These are phyloP conservation scores for Capsicum pubescens DNA, from an alignment of 257 asterid genomes.

Conservation along the genomic window DNA sequence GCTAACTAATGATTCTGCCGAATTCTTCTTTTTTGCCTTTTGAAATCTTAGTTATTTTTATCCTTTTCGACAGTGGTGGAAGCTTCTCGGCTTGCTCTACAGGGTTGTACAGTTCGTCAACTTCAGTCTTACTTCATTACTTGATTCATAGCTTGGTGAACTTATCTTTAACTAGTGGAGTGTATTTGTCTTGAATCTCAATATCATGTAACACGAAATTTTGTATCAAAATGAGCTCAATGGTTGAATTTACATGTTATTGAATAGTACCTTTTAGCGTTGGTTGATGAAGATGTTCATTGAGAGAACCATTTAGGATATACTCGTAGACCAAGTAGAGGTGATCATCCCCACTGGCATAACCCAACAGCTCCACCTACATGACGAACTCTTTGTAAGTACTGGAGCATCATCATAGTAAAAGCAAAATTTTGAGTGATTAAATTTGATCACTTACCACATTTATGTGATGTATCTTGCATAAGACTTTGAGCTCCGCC, in stretches of 20 bases:
- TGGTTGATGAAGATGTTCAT: constrained; percentile 82
- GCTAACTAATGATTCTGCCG: background rate
- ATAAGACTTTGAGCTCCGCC: constrained; percentile 80
- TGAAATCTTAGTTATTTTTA: background rate
- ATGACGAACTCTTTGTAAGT: background rate
- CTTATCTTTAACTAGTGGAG: background rate
- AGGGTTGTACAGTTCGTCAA: background rate
- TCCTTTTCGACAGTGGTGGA: background rate
- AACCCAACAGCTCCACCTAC: constrained; percentile 88
- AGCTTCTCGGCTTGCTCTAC: background rate
- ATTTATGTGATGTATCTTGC: constrained; percentile 87
- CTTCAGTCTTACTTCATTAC: background rate
- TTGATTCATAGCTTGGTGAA: background rate
- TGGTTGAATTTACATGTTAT: background rate
- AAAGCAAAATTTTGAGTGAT: background rate
- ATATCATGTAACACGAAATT: background rate
- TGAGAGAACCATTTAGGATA: constrained; percentile 67
- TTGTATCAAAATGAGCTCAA: background rate
- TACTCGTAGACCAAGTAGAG: constrained; percentile 82
- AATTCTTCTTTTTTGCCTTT: background rate
- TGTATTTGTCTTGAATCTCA: background rate
- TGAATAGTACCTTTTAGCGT: constrained; percentile 69
- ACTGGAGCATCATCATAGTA: background rate
- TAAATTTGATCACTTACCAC: constrained; percentile 59
- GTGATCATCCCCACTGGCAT: constrained; percentile 83